Evolutionary conservation across 306 rosid species (phyloP), one percentile per base, ranked within the genome.

Genomic region (Vicia faba): DNA sequence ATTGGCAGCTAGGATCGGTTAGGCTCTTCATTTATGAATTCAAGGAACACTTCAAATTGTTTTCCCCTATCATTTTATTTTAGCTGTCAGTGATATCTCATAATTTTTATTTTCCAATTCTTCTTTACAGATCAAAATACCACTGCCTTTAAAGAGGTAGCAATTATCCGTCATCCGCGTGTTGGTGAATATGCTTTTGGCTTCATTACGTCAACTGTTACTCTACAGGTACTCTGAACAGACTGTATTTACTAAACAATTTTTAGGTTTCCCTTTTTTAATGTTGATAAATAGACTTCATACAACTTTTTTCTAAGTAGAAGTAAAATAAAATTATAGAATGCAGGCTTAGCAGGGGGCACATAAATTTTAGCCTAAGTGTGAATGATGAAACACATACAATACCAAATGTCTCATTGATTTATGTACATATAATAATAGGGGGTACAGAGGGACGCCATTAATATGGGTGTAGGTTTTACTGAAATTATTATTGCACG

Each of bases 161-260:
- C 97, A 67, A 91, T 91, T 79, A 91, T 91, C 63, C 86, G 87
- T 68, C 97, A 91, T 45, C 97, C 95, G 0, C 90, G 96, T 8
- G 84, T 89, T 64, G 97, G 97, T 56, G 96, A 92, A 86, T 92
- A 92, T 89, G 96, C 96, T 39, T 91, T 91, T 81, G 97, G 97
- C 72, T 91, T 91, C 75, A 91, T 91, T 57, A 91, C 96, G 18
- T 92, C 97, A 43, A 87, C 92, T 18, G 92, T 92, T 71, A 89
- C 64, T 78, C 85, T 92, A 45, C 97, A 92, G 95, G 96, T 89
- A 70, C 45, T 26, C 53, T 59, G 26, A 23, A 25, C 29, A 54
- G 50, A n/a, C 57, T 20, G 5, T 38, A 14, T 61, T 64, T 58
- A 43, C 38, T 71, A 29, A 44, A 61, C 45, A 13, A 39, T 13